Evolutionary conservation across 805 yeast species (phyloP), one percentile per base, ranked within the genome.

Genomic region (Yarrowia deformans): DNA sequence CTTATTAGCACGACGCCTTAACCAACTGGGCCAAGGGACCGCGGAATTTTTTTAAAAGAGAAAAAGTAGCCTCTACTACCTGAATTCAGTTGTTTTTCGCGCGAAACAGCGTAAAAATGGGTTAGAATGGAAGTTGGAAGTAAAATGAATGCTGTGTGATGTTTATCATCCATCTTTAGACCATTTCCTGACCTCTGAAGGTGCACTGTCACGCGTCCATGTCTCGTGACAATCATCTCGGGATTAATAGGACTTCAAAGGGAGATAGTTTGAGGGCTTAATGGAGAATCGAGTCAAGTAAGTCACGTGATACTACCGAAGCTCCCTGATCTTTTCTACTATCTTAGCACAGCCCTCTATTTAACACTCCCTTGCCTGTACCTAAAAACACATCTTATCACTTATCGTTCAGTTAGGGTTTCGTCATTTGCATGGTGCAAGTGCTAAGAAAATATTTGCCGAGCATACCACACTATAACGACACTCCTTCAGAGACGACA

Each of bases 1-100:
- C 55, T 23, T 63, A 63, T 63, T 63, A 63, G 68, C 68, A 63
- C 68, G 68, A 63, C 68, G 68, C 68, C 68, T 63, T 63, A 63
- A 63, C 68, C 68, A 63, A 63, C 68, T 63, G 68, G 68, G 68
- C 68, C 68, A 63, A 63, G 68, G 68, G 68, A 63, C 68, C 68
- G 48, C 29, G 13, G 23, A 8, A 8, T 10, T 56, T 56, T 56
- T 16, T 1, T 10, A 43, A 16, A 23, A 55, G n/a, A 23, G 19
- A 55, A 55, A 55, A 18, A 1, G 42, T 37, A 43, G 32, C 34
- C 58, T 1, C 34, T 19, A 10, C n/a, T 19, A 39, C 39, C 60
- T 5, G 29, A 54, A 54, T 37, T 37, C 34, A 0, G 42, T 5
- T 23, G 12, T 13, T 42, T 42, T 42, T n/a, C 2, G 9, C 7